These are phyloP conservation scores for Allium fistulosum DNA, from an alignment of 106 monocot genomes.

Conservation along the genomic window DNA sequence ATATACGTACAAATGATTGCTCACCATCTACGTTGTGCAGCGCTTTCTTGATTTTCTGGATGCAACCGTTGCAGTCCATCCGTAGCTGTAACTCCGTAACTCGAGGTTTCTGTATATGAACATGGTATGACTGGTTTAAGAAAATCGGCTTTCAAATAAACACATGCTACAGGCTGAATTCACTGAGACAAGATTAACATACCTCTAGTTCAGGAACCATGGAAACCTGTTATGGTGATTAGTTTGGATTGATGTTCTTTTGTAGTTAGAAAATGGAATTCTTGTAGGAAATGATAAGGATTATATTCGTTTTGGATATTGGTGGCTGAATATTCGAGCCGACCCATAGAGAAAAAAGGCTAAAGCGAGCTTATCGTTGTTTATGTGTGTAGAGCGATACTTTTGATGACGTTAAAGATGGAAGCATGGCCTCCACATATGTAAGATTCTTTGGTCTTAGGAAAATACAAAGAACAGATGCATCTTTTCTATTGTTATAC, in stretches of 20 bases:
- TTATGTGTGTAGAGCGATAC: background rate
- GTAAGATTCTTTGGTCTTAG: background rate
- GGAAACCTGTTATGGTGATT: background rate
- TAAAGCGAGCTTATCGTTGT: conserved; percentile 5
- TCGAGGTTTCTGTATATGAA: conserved; percentile 23
- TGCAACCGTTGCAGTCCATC: conserved; percentile 80
- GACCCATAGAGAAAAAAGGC: conserved; percentile 1
- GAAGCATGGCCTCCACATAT: background rate
- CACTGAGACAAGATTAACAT: background rate
- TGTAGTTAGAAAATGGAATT: conserved; percentile 1
- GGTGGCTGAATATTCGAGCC: conserved; percentile 1
- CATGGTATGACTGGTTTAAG: too few species aligned
- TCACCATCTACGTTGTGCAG: conserved; percentile 47
- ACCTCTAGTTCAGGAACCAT: conserved; percentile 43
- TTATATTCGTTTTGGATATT: conserved; percentile 7
- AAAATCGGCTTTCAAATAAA: too few species aligned
- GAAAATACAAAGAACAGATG: background rate
- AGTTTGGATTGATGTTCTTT: background rate
- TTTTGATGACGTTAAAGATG: background rate
- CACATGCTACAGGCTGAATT: too few species aligned
- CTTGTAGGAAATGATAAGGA: conserved; percentile 2
- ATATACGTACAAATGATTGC: background rate
- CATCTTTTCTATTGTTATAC: background rate
- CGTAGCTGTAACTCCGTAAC: conserved; percentile 57
- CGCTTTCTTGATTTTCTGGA: conserved; percentile 59